A percentile compares a stretch with the other conserved stretches of the same genome.
These are phyloP conservation scores for Phalaenopsis equestris DNA, from an alignment of 106 monocot genomes.

Conservation along the genomic window DNA sequence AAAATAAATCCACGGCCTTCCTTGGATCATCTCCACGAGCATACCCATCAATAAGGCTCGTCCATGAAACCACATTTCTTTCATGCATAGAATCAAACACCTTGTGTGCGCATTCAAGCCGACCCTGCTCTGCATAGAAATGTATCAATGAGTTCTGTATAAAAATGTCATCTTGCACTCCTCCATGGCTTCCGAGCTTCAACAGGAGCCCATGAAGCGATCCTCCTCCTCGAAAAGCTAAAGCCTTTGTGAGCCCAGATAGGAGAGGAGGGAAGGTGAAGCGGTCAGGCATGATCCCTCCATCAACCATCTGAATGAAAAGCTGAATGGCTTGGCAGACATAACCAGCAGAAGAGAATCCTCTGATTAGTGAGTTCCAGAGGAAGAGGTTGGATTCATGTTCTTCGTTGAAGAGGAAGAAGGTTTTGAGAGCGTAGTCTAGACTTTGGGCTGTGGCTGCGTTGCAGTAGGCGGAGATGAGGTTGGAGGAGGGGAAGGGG, in stretches of 20 bases:
- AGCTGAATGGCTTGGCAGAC: conserved; percentile 12
- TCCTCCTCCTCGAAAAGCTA: conserved; percentile 9
- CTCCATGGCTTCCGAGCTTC: conserved; percentile 9
- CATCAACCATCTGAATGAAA: neutral
- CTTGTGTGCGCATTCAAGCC: conserved; percentile 16
- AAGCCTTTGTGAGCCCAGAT: conserved; percentile 11
- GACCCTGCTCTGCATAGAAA: conserved; percentile 15
- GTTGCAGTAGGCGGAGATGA: conserved; percentile 17
- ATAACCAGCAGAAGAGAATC: conserved; percentile 10
- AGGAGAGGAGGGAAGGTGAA: conserved; percentile 28
- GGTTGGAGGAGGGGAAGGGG: conserved; percentile 3
- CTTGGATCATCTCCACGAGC: conserved; percentile 11
- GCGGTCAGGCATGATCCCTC: conserved; percentile 13
- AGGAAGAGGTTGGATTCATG: conserved; percentile 6
- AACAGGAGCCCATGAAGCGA: conserved; percentile 19
- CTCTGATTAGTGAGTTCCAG: conserved; percentile 26
- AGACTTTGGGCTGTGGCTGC: conserved; percentile 16
- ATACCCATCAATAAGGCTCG: conserved; percentile 37
- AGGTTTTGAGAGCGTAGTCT: conserved; percentile 13
- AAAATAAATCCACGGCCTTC: conserved; percentile 23
- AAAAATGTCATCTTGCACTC: conserved; percentile 6
- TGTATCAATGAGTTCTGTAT: conserved; percentile 19
- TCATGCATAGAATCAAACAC: conserved; percentile 35
- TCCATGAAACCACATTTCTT: conserved; percentile 49
- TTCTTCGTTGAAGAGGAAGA: conserved; percentile 10